phyloP scores from a whole-genome alignment of 1,139 yeast genomes.

The Geotrichum carabidarum region DNA sequence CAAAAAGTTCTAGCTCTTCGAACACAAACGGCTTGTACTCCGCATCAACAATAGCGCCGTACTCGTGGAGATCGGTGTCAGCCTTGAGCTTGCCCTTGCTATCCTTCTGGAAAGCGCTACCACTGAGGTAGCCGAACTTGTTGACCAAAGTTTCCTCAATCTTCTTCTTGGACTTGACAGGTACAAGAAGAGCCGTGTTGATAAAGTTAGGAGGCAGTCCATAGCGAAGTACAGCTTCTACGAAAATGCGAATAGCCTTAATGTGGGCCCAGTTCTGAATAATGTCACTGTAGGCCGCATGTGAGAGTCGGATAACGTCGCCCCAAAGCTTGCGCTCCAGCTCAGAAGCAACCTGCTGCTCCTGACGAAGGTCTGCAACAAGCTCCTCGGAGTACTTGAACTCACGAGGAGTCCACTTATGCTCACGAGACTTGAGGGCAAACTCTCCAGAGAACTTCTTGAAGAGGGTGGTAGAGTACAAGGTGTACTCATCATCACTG shows the following conservation, averaged over 20 bases:
- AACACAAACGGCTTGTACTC: conserved; percentile 91
- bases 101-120: conserved; percentile 69
- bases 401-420: conserved; percentile 90
- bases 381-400: conserved; percentile 78
- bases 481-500: conserved; percentile 64
- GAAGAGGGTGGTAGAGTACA: conserved; percentile 79
- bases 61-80: conserved; percentile 62
- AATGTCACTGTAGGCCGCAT: conserved; percentile 83
- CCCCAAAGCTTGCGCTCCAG: conserved; percentile 69
- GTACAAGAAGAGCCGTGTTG: conserved; percentile 49
- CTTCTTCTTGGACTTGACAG: conserved; percentile 40
- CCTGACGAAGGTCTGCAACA: conserved; percentile 67
- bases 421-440: conserved; percentile 67
- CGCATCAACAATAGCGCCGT: conserved; percentile 84
- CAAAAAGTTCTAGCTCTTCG: conserved; percentile 19
- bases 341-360: conserved; percentile 67
- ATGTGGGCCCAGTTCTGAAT: conserved; percentile 85
- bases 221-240: conserved; percentile 77
- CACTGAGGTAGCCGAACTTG: conserved; percentile 85
- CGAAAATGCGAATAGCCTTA: conserved; percentile 58
- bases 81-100: conserved; percentile 61
- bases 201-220: conserved; percentile 93
- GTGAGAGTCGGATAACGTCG: conserved; percentile 75
- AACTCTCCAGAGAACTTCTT: conserved; percentile 73
- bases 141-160: conserved; percentile 64